These are phyloP conservation scores for Aspergillus oerlinghausenensis DNA, from an alignment of 2,329 filamentous ascomycete species.

Conservation along the genomic window DNA sequence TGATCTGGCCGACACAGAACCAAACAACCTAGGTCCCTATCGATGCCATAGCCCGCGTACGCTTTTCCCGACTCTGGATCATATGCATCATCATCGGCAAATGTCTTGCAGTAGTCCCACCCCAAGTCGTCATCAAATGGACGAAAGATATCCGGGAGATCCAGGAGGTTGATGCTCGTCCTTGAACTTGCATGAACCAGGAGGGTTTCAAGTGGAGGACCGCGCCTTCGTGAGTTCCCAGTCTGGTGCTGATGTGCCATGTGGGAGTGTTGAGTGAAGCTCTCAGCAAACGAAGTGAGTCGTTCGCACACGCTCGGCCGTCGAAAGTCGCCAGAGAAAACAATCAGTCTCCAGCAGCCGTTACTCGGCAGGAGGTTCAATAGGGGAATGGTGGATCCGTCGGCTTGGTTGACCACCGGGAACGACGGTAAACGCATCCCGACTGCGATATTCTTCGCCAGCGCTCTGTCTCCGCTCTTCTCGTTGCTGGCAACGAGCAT, in stretches of 20 bases:
- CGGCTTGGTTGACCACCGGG: conserved; percentile 8
- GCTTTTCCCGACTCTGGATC: not conserved
- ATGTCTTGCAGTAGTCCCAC: conserved; percentile 15
- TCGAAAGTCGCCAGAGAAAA: conserved; percentile 17
- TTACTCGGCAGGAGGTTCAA: conserved; percentile 8
- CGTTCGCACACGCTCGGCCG: not conserved
- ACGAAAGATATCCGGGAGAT: conserved; percentile 13
- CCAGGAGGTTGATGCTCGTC: conserved; percentile 2
- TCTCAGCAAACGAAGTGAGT: conserved; percentile 2
- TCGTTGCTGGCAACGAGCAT: not conserved
- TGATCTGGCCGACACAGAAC: conserved; percentile 21
- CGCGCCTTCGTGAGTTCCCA: not conserved
- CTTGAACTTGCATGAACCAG: conserved; percentile 12
- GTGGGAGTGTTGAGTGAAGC: conserved; percentile 1
- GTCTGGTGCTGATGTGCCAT: not conserved
- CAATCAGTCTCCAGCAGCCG: conserved; percentile 15
- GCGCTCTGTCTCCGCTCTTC: not conserved
- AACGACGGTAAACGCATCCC: conserved; percentile 13
- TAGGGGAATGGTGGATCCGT: conserved; percentile 7
- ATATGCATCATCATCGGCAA: conserved; percentile 9
- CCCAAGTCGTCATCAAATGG: conserved; percentile 12
- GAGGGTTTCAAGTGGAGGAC: conserved; percentile 1
- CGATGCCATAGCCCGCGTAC: conserved; percentile 13
- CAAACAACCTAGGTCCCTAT: conserved; percentile 8
- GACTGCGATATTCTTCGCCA: conserved; percentile 8